These are phyloP conservation scores for Nicotiana tabacum DNA, from an alignment of 257 asterid species.

Conservation along the genomic window DNA sequence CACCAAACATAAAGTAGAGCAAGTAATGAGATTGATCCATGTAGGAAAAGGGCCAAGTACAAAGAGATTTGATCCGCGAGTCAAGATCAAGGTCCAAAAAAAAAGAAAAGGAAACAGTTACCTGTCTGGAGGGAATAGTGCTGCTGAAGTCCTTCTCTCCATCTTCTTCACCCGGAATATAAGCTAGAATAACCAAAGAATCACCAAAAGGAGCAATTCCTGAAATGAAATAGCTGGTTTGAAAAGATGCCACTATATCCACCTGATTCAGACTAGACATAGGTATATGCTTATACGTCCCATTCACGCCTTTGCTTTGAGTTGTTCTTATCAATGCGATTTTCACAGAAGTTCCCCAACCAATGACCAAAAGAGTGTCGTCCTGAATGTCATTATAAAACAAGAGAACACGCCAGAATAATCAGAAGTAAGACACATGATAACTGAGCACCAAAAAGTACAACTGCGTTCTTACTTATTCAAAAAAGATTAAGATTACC, in stretches of 20 bases:
- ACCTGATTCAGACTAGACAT: conserved; percentile 83
- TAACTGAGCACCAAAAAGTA: neutral
- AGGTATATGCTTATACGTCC: conserved; percentile 51
- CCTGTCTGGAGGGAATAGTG: conserved; percentile 86
- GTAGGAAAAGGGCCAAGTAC: neutral
- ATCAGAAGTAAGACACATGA: conserved; percentile 6
- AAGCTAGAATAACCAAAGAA: conserved; percentile 90
- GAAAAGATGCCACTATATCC: conserved; percentile 97
- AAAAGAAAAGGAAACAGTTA: conserved; percentile 16
- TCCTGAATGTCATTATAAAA: conserved; percentile 55
- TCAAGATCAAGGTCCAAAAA: neutral
- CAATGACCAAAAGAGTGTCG: conserved; percentile 86
- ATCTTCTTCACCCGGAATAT: conserved; percentile 75
- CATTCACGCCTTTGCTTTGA: conserved; percentile 56
- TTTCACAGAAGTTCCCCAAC: conserved; percentile 95
- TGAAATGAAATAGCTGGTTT: conserved; percentile 89
- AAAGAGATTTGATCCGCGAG: neutral
- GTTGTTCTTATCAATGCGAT: conserved; percentile 70
- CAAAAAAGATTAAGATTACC: neutral
- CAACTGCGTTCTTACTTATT: neutral
- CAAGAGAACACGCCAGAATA: conserved; percentile 20
- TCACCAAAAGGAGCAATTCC: conserved; percentile 99
- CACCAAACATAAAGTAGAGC: neutral
- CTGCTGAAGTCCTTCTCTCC: conserved; percentile 79
- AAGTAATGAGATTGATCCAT: neutral